Evolutionary conservation across 106 monocot species (phyloP), one percentile per base, ranked within the genome.

Genomic region (Allium cepa): DNA sequence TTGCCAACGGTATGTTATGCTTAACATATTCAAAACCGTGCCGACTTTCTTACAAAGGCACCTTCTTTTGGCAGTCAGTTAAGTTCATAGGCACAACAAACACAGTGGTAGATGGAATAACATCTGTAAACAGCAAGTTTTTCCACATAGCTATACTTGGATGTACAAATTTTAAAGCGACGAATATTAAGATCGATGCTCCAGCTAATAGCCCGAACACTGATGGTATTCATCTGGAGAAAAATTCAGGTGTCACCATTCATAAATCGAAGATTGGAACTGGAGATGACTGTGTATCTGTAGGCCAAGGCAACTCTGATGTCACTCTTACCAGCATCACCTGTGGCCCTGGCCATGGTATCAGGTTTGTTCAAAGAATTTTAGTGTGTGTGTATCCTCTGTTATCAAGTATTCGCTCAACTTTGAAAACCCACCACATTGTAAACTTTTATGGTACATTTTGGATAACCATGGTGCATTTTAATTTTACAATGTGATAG

Each of bases 271-370:
- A 11, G 10, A 81, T 93, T 28, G 81, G 69, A 0, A 89, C 83
- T 4, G 89, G 93, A n/a, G 93, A 89, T 48, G 93, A 93, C 27
- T 93, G 93, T 69, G 51, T 93, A 72, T 88, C 93, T 0, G 57
- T 93, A n/a, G 88, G 88, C 10, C 77, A 69, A 8, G 81, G 86
- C 46, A 80, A 74, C 56, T 66, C 64, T 0, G 51, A 70, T 2
- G 53, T 93, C 0, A 13, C 47, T 0, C 63, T 89, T 47, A 17
- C 62, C 10, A 11, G 47, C 11, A 60, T 93, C 62, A 56, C 9
- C 10, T 93, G 93, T 53, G 88, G 93, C 0, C 93, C 93, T 2
- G 91, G 91, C 0, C 91, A 91, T 17, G 91, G 91, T 13, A 91
- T 91, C 64, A 90, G 81, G 81, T 76, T 12, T 9, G 53, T 8